These are phyloP conservation scores for Guillardia theta DNA, from an alignment of 78 protist species.

Conservation along the genomic window DNA sequence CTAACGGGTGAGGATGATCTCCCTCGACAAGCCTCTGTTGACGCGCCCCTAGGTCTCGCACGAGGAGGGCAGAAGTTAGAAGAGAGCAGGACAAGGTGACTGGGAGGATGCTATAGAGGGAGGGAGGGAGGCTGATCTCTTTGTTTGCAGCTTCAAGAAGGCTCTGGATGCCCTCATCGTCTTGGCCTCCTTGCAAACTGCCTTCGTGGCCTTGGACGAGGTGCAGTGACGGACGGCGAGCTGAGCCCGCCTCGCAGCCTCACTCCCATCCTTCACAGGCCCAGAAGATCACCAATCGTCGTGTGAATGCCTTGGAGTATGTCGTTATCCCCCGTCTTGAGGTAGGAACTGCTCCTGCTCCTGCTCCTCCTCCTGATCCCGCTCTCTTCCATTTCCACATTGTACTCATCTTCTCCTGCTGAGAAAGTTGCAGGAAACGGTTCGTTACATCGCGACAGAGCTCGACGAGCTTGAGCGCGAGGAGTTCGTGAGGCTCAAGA, in stretches of 20 bases:
- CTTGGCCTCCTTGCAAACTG: slow-evolving; percentile 91
- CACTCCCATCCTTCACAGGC: slow-evolving; percentile 57
- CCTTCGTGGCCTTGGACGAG: slow-evolving; percentile 91
- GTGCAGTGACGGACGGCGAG: neutral
- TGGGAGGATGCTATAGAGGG: too few species aligned
- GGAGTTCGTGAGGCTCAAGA: slow-evolving; percentile 83
- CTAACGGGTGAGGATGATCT: too few species aligned
- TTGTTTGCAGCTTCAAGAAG: neutral
- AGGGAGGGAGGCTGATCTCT: too few species aligned
- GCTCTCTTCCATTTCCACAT: too few species aligned
- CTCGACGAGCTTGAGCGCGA: slow-evolving; percentile 96
- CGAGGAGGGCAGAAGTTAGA: slow-evolving; percentile 90
- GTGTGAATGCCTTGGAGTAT: slow-evolving; percentile 99
- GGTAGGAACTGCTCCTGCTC: slow-evolving; percentile 1
- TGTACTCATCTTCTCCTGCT: too few species aligned
- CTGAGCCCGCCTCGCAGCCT: neutral
- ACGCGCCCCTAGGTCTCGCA: slow-evolving; percentile 88
- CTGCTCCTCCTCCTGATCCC: too few species aligned
- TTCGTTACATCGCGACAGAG: slow-evolving; percentile 87
- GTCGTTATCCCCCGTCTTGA: slow-evolving; percentile 90
- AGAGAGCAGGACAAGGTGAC: slow-evolving; percentile 34
- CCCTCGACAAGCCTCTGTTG: too few species aligned
- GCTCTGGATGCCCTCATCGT: slow-evolving; percentile 78
- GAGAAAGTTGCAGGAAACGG: slow-evolving; percentile 78
- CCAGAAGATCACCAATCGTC: slow-evolving; percentile 95